These are phyloP conservation scores for Paspalum notatum DNA, from an alignment of 176 grass and related monocot species.

Conservation along the genomic window DNA sequence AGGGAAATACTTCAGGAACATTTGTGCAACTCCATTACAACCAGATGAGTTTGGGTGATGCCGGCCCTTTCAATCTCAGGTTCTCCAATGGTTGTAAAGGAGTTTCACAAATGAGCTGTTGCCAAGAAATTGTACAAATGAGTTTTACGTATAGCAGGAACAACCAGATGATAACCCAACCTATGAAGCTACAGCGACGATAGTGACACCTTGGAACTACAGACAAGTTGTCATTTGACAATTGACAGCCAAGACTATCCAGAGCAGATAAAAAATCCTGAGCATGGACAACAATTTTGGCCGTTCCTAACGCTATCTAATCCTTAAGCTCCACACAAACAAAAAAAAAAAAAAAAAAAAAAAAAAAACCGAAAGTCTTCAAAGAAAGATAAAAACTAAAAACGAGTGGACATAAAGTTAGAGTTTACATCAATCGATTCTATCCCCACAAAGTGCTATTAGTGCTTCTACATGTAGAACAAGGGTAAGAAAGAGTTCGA, in stretches of 20 bases:
- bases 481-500: slow-evolving; percentile 17
- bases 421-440: slow-evolving; percentile 35
- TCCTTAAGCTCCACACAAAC: slow-evolving; percentile 5
- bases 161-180: background rate
- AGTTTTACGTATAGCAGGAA: background rate
- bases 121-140: background rate
- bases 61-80: background rate
- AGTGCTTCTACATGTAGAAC: slow-evolving; percentile 48
- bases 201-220: background rate
- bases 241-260: background rate
- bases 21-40: background rate
- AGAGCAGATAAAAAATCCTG: background rate
- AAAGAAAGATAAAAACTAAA: background rate
- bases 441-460: slow-evolving; percentile 25
- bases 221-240: background rate
- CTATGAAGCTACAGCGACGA: background rate
- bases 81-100: background rate
- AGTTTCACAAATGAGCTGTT: background rate
- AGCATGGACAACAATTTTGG: background rate
- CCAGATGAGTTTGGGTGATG: background rate
- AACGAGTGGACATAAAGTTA: slow-evolving; percentile 7
- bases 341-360: too few species aligned
- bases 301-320: background rate
- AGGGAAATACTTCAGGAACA: background rate
- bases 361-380: too few species aligned